Conservation (phyloP, 805 yeast genomes). For the Candida cerambycidarum region DNA sequence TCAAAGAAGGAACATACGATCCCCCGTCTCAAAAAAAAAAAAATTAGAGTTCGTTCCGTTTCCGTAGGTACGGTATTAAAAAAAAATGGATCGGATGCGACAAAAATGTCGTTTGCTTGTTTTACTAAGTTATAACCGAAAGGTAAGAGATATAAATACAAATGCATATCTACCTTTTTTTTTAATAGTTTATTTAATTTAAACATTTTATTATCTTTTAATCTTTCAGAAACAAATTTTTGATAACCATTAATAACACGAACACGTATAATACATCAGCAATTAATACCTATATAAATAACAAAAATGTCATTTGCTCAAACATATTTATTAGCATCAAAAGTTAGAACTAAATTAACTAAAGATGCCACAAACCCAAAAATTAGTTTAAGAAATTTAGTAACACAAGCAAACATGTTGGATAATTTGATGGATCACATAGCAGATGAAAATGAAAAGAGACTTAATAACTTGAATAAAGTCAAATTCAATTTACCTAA, state of each 20-base stretch:
- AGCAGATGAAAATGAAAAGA: constrained; percentile 28
- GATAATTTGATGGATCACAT: constrained; percentile 61
- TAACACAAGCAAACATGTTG: constrained; percentile 69
- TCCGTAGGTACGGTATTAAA: constrained; percentile 7
- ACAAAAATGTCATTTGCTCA: constrained; percentile 40
- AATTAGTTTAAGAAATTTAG: constrained; percentile 56
- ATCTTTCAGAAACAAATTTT: no score
- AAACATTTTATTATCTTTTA: not conserved
- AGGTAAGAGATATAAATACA: constrained; percentile 3
- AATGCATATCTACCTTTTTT: not conserved
- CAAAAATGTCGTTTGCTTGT: constrained; percentile 7
- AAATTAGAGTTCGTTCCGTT: constrained; percentile 4
- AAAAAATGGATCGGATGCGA: constrained; percentile 9
- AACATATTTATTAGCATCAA: constrained; percentile 61
- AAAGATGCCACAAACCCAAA: constrained; percentile 59
- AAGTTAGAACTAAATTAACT: constrained; percentile 63
- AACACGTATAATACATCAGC: no score
- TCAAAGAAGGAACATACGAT: not conserved
- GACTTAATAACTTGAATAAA: constrained; percentile 18
- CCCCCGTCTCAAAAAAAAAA: not conserved
- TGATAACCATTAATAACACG: no score
- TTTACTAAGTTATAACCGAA: constrained; percentile 8
- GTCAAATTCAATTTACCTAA: constrained; percentile 13
- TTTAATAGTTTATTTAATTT: not conserved
- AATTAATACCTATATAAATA: not conserved